A percentile compares a stretch with the other conserved stretches of the same genome.
Conservation (phyloP, 2,329 filamentous ascomycete genomes). For the Colletotrichum costaricense region DNA sequence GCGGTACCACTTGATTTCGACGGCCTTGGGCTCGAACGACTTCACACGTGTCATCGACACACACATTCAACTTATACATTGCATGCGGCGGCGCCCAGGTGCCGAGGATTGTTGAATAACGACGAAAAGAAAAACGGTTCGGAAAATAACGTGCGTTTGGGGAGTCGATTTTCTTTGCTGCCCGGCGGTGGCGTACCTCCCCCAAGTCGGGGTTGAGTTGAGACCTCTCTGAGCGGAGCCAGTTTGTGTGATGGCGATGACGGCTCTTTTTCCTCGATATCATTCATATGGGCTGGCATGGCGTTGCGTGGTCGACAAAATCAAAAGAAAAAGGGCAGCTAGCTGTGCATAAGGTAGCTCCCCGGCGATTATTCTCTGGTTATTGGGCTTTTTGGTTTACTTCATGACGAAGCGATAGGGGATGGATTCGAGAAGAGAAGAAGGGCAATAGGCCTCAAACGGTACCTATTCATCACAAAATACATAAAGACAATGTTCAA, state of each 20-base stretch:
- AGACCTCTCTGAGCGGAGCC: constrained; percentile 9
- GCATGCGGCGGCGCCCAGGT: constrained; percentile 30
- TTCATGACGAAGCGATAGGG: constrained; percentile 4
- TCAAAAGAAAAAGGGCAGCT: constrained; percentile 22
- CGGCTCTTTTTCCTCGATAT: constrained; percentile 17
- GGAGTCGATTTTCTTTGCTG: constrained; percentile 14
- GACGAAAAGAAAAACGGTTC: constrained; percentile 13
- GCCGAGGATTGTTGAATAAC: constrained; percentile 12
- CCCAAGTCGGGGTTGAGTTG: background rate
- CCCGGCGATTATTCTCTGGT: constrained; percentile 16
- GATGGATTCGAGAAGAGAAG: background rate
- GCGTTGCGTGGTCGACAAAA: constrained; percentile 31
- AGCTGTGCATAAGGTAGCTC: constrained; percentile 22
- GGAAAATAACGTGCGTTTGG: constrained; percentile 19
- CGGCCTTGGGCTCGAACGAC: constrained; percentile 4
- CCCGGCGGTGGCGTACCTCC: constrained; percentile 2
- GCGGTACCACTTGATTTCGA: constrained; percentile 14
- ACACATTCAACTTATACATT: constrained; percentile 23
- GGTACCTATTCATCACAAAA: constrained; percentile 3
- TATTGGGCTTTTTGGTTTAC: constrained; percentile 1
- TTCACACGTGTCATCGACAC: background rate
- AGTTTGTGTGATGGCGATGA: constrained; percentile 23
- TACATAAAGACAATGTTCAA: background rate
- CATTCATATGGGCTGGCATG: constrained; percentile 31
- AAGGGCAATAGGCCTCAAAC: background rate